Evolutionary conservation across 179 eudicot species (phyloP).

Genomic region (Nepenthes alata): DNA sequence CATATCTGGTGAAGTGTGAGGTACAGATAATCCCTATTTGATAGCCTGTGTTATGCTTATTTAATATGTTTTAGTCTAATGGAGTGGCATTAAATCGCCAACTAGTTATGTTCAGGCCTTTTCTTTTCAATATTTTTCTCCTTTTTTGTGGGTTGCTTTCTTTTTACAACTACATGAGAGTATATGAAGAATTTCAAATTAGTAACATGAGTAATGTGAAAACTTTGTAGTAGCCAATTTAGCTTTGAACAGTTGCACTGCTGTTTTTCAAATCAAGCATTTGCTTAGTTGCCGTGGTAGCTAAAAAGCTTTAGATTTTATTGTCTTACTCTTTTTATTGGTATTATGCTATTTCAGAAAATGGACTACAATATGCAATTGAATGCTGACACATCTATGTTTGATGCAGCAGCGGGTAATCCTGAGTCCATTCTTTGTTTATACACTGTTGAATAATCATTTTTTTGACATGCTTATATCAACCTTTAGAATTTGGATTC

Average conservation of each 20-base stretch:
- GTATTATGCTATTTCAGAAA: conserved; percentile 32
- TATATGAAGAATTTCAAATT: background rate
- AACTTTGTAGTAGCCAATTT: too few species aligned
- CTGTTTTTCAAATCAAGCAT: too few species aligned
- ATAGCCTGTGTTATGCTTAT: conserved; percentile 1
- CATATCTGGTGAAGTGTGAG: conserved; percentile 42
- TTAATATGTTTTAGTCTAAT: background rate
- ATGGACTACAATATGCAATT: conserved; percentile 44
- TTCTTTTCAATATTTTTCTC: background rate
- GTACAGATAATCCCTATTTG: conserved; percentile 21
- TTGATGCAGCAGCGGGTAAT: conserved; percentile 65
- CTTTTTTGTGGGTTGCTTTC: background rate
- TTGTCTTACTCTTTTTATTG: conserved; percentile 4
- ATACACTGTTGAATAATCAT: conserved; percentile 1
- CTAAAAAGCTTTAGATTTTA: background rate
- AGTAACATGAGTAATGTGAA: background rate
- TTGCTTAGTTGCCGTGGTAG: too few species aligned
- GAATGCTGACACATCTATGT: conserved; percentile 53
- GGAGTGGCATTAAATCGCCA: background rate
- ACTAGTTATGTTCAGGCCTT: too few species aligned
- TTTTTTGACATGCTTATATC: conserved; percentile 2
- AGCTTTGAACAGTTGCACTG: too few species aligned
- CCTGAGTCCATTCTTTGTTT: conserved; percentile 5
- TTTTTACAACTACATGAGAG: background rate
- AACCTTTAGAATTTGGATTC: conserved; percentile 31